A percentile compares a stretch with the other conserved stretches of the same genome.
Evolutionary conservation across 441 rosid genomes (phyloP).

Genomic region (Arabidopsis hybrid): DNA sequence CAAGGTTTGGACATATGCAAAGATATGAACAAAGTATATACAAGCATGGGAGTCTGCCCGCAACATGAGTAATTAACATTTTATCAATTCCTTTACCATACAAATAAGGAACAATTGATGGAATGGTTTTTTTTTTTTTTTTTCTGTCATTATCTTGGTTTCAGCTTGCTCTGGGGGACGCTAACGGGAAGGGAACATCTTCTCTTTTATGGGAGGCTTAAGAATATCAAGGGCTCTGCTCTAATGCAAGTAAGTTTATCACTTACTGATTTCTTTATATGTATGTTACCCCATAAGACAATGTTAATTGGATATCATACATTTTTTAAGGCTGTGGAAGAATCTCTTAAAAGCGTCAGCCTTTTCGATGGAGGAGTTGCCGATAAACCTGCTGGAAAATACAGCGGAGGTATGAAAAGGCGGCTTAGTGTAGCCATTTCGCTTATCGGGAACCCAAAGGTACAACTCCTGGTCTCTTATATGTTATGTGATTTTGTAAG

Average conservation of each 20-base stretch:
- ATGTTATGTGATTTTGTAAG: conserved; percentile 1
- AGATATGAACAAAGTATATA: conserved; percentile 80
- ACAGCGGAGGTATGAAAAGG: conserved; percentile 98
- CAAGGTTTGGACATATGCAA: conserved; percentile 75
- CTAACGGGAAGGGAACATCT: conserved; percentile 95
- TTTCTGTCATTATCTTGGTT: background rate
- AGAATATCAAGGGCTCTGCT: conserved; percentile 79
- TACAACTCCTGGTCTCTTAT: conserved; percentile 35
- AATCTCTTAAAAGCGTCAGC: conserved; percentile 80
- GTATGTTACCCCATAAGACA: background rate
- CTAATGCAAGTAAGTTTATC: conserved; percentile 60
- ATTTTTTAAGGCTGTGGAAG: conserved; percentile 83
- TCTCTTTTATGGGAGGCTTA: conserved; percentile 90
- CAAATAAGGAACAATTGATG: background rate
- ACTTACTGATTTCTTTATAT: background rate
- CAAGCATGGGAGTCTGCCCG: conserved; percentile 96
- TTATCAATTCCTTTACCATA: conserved; percentile 17
- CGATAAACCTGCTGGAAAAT: conserved; percentile 87
- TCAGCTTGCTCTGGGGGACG: conserved; percentile 56
- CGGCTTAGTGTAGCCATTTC: conserved; percentile 98
- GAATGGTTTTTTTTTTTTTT: background rate
- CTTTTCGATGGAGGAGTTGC: conserved; percentile 86
- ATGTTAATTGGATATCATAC: conserved; percentile 23
- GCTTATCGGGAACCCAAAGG: conserved; percentile 93
- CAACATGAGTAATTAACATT: conserved; percentile 76